Evolutionary conservation across 2,329 filamentous ascomycete genomes (phyloP).

Genomic region (Fusarium nurragi): DNA sequence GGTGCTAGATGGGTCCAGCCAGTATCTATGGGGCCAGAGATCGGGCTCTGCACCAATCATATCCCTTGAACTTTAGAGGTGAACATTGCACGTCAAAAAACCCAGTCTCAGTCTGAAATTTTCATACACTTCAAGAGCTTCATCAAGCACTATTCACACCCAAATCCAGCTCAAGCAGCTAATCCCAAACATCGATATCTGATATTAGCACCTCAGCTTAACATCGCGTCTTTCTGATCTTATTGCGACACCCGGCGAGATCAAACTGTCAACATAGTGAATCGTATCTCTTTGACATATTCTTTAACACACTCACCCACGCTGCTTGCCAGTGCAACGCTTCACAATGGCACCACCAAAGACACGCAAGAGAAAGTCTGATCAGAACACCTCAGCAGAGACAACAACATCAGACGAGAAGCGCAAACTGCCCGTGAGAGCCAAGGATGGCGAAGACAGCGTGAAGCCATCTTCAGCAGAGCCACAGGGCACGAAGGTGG

Average conservation of each 20-base stretch:
- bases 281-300: neutral
- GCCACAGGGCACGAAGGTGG: conserved; percentile 45
- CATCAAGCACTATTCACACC: conserved; percentile 26
- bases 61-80: neutral
- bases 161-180: conserved; percentile 6
- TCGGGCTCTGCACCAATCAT: conserved; percentile 31
- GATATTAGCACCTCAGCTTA: neutral
- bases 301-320: neutral
- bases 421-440: conserved; percentile 49
- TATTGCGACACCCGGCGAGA: neutral
- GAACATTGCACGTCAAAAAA: conserved; percentile 29
- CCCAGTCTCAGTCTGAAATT: conserved; percentile 31
- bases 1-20: conserved; percentile 18
- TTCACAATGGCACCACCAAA: conserved; percentile 41
- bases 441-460: conserved; percentile 44
- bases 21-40: conserved; percentile 12
- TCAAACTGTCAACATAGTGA: neutral
- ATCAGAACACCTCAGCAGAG: conserved; percentile 25
- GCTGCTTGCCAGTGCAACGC: conserved; percentile 9
- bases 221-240: neutral
- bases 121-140: conserved; percentile 22
- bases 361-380: conserved; percentile 47
- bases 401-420: conserved; percentile 28
- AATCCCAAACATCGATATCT: neutral
- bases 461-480: conserved; percentile 13